These are phyloP conservation scores for Leccinum arenicola DNA, from an alignment of 768 basidiomycete genomes.

Conservation along the genomic window DNA sequence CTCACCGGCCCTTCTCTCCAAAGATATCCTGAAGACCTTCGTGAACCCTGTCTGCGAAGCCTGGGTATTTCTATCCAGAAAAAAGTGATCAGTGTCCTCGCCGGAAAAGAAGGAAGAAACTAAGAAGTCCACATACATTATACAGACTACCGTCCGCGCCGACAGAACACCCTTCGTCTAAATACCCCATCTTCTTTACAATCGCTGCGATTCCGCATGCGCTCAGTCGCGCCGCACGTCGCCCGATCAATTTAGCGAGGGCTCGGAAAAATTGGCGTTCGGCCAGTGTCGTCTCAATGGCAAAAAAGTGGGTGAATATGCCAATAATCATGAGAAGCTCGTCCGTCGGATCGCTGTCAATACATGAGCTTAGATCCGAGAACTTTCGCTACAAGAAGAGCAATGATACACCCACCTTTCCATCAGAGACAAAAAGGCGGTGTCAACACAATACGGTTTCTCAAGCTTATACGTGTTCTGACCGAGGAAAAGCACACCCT, in stretches of 20 bases:
- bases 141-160: conserved; percentile 96
- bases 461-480: conserved; percentile 99
- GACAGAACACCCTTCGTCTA: conserved; percentile 87
- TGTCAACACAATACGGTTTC: conserved; percentile 89
- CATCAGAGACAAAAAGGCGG: conserved; percentile 95
- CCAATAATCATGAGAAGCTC: conserved; percentile 96
- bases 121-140: conserved; percentile 54
- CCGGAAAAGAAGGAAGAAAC: not conserved
- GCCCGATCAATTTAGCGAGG: conserved; percentile 84
- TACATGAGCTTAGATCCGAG: not conserved
- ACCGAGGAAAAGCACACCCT: conserved; percentile 95
- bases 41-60: conserved; percentile 90
- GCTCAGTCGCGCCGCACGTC: conserved; percentile 85
- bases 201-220: conserved; percentile 97
- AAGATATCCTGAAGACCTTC: conserved; percentile 93
- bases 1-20: conserved; percentile 90
- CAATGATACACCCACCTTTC: conserved; percentile 57
- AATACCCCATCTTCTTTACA: conserved; percentile 89
- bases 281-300: conserved; percentile 91
- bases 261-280: conserved; percentile 98
- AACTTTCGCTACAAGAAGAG: too few relatives aligned
- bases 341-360: conserved; percentile 84
- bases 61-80: conserved; percentile 86
- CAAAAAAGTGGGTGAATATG: conserved; percentile 96
- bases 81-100: not conserved